Base-by-base conservation (phyloP, 768 basidiomycete genomes). In the Leccinum arenicola region DNA sequence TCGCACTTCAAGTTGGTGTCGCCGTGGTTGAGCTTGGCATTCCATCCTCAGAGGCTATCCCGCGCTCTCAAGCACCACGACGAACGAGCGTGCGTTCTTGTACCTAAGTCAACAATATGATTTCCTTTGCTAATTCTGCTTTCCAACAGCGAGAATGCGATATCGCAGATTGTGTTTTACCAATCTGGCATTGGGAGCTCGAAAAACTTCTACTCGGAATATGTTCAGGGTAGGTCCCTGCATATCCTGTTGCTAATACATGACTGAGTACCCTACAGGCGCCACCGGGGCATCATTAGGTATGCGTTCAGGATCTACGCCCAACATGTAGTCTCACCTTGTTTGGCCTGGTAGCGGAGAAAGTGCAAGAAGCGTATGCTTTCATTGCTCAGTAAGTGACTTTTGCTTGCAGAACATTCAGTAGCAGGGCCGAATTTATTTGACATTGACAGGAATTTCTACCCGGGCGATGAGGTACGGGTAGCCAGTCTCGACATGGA, bases 281-380 rank as follows among this genome's bases (percentile, higher is more conserved):
- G 78, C 82, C n/a, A 84, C 83, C 2, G 89, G 88, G 23, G 78
- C 76, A 49, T 79, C 82, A 43, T 72, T 91, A 62, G 86, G 88
- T 87, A 67, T 36, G 68, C 47, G 35, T 31, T 33, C 1, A 3
- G 31, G 21, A 6, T 38, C 40, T 45, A 12, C 3, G 15, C 36
- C 5, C 43, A 19, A 50, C 19, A 52, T 58, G 19, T 21, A 45
- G 45, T 23, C 62, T 64, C 31, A 54, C n/a, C 29, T 31, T 23
- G 11, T n/a, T 23, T 33, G 48, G 15, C 65, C 11, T 27, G 27
- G 14, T 63, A 89, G 87, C 74, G 43, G 85, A 86, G 58, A 89
- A 91, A 66, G 86, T 91, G 3, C 85, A 90, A 72, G 87, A 90
- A 62, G 88, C 84, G 35, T 89, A 89, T 73, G 86, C 82, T n/a